Evolutionary conservation across 345 rosid genomes (phyloP).

Genomic region (Populus nigra): DNA sequence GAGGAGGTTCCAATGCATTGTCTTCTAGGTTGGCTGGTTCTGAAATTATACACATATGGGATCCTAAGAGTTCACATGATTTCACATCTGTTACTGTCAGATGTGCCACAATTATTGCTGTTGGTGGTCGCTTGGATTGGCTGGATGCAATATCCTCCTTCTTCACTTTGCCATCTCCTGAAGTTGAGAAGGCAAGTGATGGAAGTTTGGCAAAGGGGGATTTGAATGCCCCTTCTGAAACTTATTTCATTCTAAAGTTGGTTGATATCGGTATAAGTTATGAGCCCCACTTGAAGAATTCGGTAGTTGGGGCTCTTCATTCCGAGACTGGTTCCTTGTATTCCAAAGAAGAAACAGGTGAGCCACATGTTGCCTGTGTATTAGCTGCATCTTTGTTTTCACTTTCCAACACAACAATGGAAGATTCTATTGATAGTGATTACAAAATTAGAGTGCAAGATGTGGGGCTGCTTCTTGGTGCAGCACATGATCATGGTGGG

Average conservation of each 20-base stretch:
- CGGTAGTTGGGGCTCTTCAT: constrained; percentile 15
- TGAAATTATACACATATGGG: constrained; percentile 61
- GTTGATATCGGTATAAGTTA: constrained; percentile 88
- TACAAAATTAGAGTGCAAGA: constrained; percentile 70
- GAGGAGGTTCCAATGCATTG: constrained; percentile 86
- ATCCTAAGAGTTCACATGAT: constrained; percentile 45
- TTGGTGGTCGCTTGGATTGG: constrained; percentile 97
- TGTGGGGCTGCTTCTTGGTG: constrained; percentile 81
- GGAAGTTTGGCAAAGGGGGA: constrained; percentile 33
- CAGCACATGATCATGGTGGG: constrained; percentile 45
- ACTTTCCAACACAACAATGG: constrained; percentile 44
- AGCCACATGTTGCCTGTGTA: constrained; percentile 60
- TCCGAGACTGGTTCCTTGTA: constrained; percentile 28
- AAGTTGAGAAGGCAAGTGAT: constrained; percentile 33
- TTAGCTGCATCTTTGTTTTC: constrained; percentile 81
- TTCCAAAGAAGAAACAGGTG: constrained; percentile 33
- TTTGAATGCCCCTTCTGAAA: constrained; percentile 31
- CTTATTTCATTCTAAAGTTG: constrained; percentile 69
- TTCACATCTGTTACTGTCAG: constrained; percentile 58
- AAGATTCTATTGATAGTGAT: constrained; percentile 43
- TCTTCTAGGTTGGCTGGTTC: constrained; percentile 87
- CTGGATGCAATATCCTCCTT: constrained; percentile 65
- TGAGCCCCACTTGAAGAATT: constrained; percentile 58
- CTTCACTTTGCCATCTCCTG: constrained; percentile 48
- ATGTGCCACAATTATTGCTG: constrained; percentile 78